Evolutionary conservation across 2,329 filamentous ascomycete species (phyloP), one percentile per base, ranked within the genome.

Genomic region (Fusarium torreyae): DNA sequence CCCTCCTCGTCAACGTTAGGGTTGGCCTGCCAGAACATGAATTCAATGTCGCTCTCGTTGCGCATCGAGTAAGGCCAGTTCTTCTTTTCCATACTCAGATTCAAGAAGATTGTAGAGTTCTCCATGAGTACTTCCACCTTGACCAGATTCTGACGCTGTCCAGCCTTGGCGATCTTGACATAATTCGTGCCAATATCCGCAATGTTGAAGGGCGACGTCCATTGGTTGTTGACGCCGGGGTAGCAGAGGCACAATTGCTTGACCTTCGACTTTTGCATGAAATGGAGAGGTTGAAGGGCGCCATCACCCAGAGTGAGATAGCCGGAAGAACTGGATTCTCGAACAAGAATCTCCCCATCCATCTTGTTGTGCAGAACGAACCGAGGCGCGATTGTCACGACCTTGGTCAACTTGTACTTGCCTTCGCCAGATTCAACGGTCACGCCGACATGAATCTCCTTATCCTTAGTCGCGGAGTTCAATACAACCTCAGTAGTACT

Each of bases 41-140:
- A 98, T 77, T 98, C 96, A 24, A 92, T 92, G 75, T 98, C 95
- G 75, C 95, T 98, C 82, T 98, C 96, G 76, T 99, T 99, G 69
- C 96, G 92, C 91, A 99, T 98, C 0, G 94, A 98, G 81, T 96
- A 99, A 0, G 96, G 96, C 96, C 96, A 99, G 77, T 97, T 94
- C 79, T 96, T 97, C 7, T 89, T 94, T 81, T 99, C 96, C 71
- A 95, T 85, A 75, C 90, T 96, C 61, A 99, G 87, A 75, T 97
- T 93, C 34, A 98, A 80, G 84, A 98, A 99, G 40, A 99, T 91
- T 2, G 95, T 98, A 1, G 95, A 93, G 66, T 93, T 90, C 78
- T 99, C 97, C 87, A 98, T 91, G 45, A 99, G 84, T 43, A 98
- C 88, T 77, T 99, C 96, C 14, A 97, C 87, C 51, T 95, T 89